A percentile compares a stretch with the other conserved stretches of the same genome.
These are phyloP conservation scores for Dioszegia aurantiaca DNA, from an alignment of 768 basidiomycete species.

Conservation along the genomic window DNA sequence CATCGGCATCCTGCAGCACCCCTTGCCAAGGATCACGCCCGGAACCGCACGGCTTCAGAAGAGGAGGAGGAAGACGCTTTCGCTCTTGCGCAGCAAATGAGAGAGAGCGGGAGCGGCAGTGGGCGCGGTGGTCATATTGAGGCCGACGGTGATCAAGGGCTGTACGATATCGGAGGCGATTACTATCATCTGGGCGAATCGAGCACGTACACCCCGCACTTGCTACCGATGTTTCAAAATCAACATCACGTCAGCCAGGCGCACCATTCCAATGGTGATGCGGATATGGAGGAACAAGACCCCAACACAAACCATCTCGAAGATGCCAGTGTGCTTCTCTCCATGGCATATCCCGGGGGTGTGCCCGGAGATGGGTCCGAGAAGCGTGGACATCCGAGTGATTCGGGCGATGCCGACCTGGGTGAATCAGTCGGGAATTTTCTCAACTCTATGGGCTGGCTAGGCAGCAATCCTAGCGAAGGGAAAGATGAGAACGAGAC, in stretches of 20 bases:
- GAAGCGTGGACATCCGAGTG: constrained; percentile 26
- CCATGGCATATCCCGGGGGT: constrained; percentile 47
- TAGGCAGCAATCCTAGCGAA: constrained; percentile 22
- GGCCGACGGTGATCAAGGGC: background rate
- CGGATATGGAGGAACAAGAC: background rate
- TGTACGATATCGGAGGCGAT: constrained; percentile 21
- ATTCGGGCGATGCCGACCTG: constrained; percentile 15
- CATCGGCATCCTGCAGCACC: constrained; percentile 9
- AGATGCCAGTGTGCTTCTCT: constrained; percentile 48
- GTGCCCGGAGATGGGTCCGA: constrained; percentile 7
- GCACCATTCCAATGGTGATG: background rate
- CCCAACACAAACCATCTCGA: constrained; percentile 40
- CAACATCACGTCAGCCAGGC: background rate
- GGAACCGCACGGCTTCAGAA: constrained; percentile 16
- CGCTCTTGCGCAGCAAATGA: constrained; percentile 18
- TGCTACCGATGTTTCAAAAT: constrained; percentile 36
- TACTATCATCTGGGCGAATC: constrained; percentile 16
- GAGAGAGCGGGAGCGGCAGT: constrained; percentile 25
- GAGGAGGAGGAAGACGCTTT: constrained; percentile 27
- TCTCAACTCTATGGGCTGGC: constrained; percentile 41
- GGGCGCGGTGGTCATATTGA: constrained; percentile 18
- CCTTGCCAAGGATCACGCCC: background rate
- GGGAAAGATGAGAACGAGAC: constrained; percentile 15
- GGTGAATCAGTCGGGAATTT: constrained; percentile 33
- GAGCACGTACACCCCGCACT: constrained; percentile 41